Percentiles rank a stretch among this genome's conserved stretches.
Evolutionary conservation across 2,329 filamentous ascomycete species (phyloP).

Genomic region (Fusarium subtropicale): DNA sequence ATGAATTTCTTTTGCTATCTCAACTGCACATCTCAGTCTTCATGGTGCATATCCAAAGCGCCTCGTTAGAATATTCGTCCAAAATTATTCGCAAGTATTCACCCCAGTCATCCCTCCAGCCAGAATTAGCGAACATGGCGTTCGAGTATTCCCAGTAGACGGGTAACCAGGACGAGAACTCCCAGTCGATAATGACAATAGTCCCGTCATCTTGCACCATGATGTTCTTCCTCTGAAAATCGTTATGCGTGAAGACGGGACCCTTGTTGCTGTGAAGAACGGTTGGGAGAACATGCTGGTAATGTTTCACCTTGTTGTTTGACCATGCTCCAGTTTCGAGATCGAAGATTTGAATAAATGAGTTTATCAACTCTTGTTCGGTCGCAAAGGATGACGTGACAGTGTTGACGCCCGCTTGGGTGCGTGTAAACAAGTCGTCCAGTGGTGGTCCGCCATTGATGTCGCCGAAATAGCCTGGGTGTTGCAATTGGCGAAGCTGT

Average conservation of each 20-base stretch:
- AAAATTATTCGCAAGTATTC: slow-evolving; percentile 32
- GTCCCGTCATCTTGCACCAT: slow-evolving; percentile 24
- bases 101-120: slow-evolving; percentile 43
- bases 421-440: slow-evolving; percentile 34
- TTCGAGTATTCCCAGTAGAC: slow-evolving; percentile 43
- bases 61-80: slow-evolving; percentile 38
- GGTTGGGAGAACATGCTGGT: slow-evolving; percentile 18
- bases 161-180: slow-evolving; percentile 42
- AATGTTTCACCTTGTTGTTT: slow-evolving; percentile 6
- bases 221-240: slow-evolving; percentile 43
- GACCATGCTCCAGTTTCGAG: slow-evolving; percentile 16
- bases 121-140: slow-evolving; percentile 24
- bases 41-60: slow-evolving; percentile 36
- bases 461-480: slow-evolving; percentile 37
- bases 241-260: slow-evolving; percentile 39
- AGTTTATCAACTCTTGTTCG: slow-evolving; percentile 23
- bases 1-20: rapidly evolving
- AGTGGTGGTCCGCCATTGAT: slow-evolving; percentile 27
- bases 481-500: slow-evolving; percentile 26
- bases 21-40: slow-evolving; percentile 34
- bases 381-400: slow-evolving; percentile 22
- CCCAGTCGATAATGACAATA: slow-evolving; percentile 41
- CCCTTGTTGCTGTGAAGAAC: slow-evolving; percentile 2
- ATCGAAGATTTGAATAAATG: slow-evolving; percentile 25
- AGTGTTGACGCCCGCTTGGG: slow-evolving; percentile 1